Percentiles rank a stretch among this genome's conserved stretches.
phyloP scores from a whole-genome alignment of 2,329 filamentous ascomycete genomes.

The Fusarium duplospermum region DNA sequence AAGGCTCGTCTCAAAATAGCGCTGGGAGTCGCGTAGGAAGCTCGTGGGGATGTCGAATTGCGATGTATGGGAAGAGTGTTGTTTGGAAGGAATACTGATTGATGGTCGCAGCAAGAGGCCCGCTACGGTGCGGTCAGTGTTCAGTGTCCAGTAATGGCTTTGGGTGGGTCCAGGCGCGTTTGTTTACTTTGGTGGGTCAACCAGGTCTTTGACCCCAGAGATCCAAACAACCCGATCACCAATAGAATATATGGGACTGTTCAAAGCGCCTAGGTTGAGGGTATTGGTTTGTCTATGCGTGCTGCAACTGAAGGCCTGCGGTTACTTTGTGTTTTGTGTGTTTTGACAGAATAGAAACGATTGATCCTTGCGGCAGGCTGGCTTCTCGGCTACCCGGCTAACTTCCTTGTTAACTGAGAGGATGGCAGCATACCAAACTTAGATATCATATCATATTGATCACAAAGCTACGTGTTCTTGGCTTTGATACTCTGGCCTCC shows the following conservation, averaged over 20 bases:
- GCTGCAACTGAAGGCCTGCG: not conserved
- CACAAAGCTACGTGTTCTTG: not conserved
- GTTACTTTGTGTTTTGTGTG: not conserved
- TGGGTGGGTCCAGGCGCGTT: conserved; percentile 45
- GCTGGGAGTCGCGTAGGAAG: conserved; percentile 11
- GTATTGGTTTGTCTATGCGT: not conserved
- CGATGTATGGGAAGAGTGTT: conserved; percentile 14
- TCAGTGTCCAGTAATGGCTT: conserved; percentile 13
- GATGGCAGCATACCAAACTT: not conserved
- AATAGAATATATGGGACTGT: not conserved
- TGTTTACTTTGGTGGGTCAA: conserved; percentile 49
- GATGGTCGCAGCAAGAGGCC: conserved; percentile 24
- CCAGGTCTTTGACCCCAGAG: conserved; percentile 20
- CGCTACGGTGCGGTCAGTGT: not conserved
- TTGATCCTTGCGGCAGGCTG: not conserved
- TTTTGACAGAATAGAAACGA: not conserved
- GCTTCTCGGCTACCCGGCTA: not conserved
- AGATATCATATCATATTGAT: not conserved
- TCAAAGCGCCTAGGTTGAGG: not conserved
- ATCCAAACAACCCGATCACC: conserved; percentile 28
- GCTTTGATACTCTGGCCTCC: not conserved
- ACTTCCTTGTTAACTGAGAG: not conserved
- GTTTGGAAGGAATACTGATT: conserved; percentile 34
- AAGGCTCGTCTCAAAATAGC: conserved; percentile 3
- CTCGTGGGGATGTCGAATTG: conserved; percentile 4